phyloP scores from a whole-genome alignment of 345 rosid genomes.

The Aquilaria sinensis region DNA sequence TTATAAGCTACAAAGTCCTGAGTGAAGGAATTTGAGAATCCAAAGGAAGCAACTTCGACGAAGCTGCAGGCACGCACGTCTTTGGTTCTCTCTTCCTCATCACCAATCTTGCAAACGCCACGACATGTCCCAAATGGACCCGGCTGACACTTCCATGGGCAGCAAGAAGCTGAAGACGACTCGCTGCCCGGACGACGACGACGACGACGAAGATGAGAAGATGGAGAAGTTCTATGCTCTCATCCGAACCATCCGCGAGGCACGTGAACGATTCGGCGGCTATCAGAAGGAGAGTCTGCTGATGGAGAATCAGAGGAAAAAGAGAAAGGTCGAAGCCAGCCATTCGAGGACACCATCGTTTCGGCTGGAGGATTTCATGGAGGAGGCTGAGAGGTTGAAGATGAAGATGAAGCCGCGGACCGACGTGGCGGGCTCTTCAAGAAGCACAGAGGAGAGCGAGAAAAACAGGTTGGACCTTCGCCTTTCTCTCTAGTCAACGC shows the following conservation, averaged over 20 bases:
- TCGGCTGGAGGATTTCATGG: slow-evolving; percentile 28
- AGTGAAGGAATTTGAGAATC: not conserved
- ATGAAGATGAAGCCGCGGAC: not conserved
- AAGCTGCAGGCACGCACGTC: slow-evolving; percentile 12
- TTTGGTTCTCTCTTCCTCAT: not conserved
- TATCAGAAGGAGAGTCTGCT: not conserved
- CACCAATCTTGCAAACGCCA: not conserved
- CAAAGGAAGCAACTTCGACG: slow-evolving; percentile 17
- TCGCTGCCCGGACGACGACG: slow-evolving; percentile 2
- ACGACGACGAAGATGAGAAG: slow-evolving; percentile 24
- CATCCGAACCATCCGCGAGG: slow-evolving; percentile 25
- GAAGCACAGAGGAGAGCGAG: not conserved
- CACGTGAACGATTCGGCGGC: slow-evolving; percentile 22
- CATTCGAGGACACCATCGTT: slow-evolving; percentile 23
- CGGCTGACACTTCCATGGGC: slow-evolving; percentile 8
- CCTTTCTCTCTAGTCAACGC: slow-evolving; percentile 27
- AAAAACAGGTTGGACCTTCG: slow-evolving; percentile 23
- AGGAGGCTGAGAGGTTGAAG: not conserved
- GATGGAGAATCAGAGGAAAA: not conserved
- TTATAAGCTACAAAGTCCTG: too few relatives aligned
- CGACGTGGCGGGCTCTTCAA: slow-evolving; percentile 5
- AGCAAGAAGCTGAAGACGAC: slow-evolving; percentile 24
- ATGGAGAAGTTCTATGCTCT: slow-evolving; percentile 39
- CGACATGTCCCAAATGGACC: too few relatives aligned
- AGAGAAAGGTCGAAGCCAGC: slow-evolving; percentile 10